These are phyloP conservation scores for Penstemon eatonii DNA, from an alignment of 257 asterid genomes.

Conservation along the genomic window DNA sequence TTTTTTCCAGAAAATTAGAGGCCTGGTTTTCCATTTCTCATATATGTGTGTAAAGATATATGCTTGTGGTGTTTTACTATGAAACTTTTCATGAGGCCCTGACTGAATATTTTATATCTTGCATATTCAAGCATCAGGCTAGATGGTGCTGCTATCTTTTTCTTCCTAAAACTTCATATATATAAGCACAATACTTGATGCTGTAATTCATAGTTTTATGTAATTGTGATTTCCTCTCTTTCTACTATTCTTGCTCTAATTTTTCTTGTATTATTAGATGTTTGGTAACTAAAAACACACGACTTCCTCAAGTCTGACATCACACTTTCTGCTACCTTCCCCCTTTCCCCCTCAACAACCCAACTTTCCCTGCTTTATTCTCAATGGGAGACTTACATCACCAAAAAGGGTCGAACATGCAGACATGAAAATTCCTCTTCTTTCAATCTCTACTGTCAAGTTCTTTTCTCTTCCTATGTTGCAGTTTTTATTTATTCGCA, in stretches of 20 bases:
- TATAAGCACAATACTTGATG: not conserved
- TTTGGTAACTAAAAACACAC: not conserved
- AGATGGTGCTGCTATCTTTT: not conserved
- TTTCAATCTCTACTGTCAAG: not conserved
- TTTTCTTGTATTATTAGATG: too few relatives aligned
- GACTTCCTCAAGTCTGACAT: not conserved
- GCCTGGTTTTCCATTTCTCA: not conserved
- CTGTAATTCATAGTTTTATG: not conserved
- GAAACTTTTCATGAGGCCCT: constrained; percentile 1
- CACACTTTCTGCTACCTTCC: not conserved
- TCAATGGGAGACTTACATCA: not conserved
- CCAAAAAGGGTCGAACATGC: not conserved
- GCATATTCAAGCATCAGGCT: constrained; percentile 5
- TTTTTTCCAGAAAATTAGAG: not conserved
- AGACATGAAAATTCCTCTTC: not conserved
- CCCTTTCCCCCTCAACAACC: not conserved
- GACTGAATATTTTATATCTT: constrained; percentile 5
- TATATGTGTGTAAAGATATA: not conserved
- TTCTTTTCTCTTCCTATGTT: constrained; percentile 8
- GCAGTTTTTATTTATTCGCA: not conserved
- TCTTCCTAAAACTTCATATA: not conserved
- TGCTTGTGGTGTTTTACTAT: not conserved
- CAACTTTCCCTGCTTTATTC: constrained; percentile 1
- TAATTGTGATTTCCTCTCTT: not conserved
- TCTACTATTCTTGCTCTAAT: not conserved